phyloP scores from a whole-genome alignment of 768 basidiomycete species.

The Mycena kentingensis region DNA sequence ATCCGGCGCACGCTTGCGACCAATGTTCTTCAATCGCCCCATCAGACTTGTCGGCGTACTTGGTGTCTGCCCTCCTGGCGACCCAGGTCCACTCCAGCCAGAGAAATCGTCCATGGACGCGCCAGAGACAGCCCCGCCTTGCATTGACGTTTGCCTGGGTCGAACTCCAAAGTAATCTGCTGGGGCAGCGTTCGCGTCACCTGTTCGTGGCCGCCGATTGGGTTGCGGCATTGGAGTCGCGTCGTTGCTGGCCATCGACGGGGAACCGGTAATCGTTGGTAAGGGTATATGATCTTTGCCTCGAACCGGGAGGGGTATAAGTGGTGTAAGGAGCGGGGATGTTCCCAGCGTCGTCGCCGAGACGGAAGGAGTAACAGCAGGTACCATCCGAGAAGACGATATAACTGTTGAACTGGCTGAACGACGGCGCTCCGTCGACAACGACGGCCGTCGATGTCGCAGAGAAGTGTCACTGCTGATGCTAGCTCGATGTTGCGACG shows the following conservation, averaged over 20 bases:
- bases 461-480: conserved; percentile 19
- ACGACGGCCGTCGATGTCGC: conserved; percentile 23
- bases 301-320: conserved; percentile 49
- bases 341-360: conserved; percentile 42
- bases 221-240: conserved; percentile 32
- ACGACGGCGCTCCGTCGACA: conserved; percentile 32
- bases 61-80: conserved; percentile 44
- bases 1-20: conserved; percentile 48
- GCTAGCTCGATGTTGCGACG: conserved; percentile 25
- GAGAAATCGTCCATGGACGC: conserved; percentile 51
- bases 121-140: conserved; percentile 34
- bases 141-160: conserved; percentile 48
- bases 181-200: conserved; percentile 23
- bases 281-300: conserved; percentile 31
- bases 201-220: conserved; percentile 40
- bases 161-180: conserved; percentile 58
- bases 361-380: conserved; percentile 57
- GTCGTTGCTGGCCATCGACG: conserved; percentile 31
- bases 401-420: conserved; percentile 50
- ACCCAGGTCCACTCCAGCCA: conserved; percentile 41
- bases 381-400: conserved; percentile 65
- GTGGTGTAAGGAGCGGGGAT: conserved; percentile 60
- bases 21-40: conserved; percentile 77
- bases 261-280: conserved; percentile 48
- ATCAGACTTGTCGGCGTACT: conserved; percentile 67